Evolutionary conservation across 78 protist species (phyloP).

Genomic region (Chrysochromulina tobinii): DNA sequence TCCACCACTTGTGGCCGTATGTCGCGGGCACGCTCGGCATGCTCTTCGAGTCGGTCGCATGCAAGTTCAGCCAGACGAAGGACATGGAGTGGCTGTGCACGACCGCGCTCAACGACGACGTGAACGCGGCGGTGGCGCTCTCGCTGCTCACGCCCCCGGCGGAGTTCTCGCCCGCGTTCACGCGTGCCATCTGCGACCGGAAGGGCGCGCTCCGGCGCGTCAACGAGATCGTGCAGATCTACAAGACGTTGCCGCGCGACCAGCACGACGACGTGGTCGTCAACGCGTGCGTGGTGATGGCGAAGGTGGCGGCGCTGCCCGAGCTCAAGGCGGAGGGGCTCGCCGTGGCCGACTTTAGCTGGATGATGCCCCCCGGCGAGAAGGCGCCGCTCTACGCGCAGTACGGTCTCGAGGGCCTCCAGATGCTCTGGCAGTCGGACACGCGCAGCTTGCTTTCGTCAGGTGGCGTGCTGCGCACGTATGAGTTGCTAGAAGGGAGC

Average conservation of each 20-base stretch:
- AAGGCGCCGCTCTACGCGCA: not conserved
- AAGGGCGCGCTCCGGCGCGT: not conserved
- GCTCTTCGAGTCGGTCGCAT: not conserved
- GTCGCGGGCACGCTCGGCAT: not conserved
- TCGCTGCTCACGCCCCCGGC: not conserved
- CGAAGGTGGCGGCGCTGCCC: not conserved
- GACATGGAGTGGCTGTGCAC: not conserved
- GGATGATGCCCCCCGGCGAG: not conserved
- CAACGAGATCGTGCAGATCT: not conserved
- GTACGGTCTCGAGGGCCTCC: not conserved
- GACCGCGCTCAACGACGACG: not conserved
- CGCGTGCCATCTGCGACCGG: not conserved
- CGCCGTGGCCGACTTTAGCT: not conserved
- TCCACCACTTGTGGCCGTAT: not conserved
- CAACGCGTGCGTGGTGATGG: not conserved
- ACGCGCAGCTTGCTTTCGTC: not conserved
- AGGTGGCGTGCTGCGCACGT: not conserved
- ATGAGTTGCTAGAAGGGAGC: not conserved
- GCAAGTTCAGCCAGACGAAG: not conserved
- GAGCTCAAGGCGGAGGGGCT: not conserved
- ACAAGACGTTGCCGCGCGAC: constrained; percentile 14
- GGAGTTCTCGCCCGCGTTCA: not conserved
- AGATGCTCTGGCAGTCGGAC: not conserved
- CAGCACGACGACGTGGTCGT: constrained; percentile 18
- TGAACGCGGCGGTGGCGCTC: not conserved